Conservation (phyloP, 306 rosid species). For the Castanea sativa region DNA sequence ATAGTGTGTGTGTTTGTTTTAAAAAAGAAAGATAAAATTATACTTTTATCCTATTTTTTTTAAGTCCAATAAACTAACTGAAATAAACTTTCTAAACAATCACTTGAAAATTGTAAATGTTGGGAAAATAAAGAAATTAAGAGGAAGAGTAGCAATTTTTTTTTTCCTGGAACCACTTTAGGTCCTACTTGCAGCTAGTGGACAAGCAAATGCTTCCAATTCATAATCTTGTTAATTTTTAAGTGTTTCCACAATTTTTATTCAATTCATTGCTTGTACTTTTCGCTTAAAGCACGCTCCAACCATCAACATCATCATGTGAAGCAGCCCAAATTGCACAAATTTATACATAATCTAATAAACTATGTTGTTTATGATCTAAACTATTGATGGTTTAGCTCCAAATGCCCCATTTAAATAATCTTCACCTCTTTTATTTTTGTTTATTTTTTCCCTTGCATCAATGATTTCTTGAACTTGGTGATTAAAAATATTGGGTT, state of each 20-base stretch:
- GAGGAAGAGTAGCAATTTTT: too few relatives aligned
- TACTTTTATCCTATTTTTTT: too few relatives aligned
- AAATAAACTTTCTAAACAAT: too few relatives aligned
- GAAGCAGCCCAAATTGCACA: neutral
- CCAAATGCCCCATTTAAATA: too few relatives aligned
- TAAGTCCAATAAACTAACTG: too few relatives aligned
- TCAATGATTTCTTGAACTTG: neutral
- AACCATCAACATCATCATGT: neutral
- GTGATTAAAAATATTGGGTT: conserved; percentile 4
- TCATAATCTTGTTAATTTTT: neutral
- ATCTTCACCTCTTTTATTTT: neutral
- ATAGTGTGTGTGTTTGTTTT: rapidly evolving
- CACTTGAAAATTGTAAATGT: too few relatives aligned
- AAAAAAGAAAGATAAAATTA: too few relatives aligned
- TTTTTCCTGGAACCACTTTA: too few relatives aligned
- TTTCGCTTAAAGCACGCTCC: neutral
- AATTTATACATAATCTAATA: neutral
- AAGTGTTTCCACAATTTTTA: neutral
- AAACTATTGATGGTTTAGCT: too few relatives aligned
- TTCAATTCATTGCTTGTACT: neutral
- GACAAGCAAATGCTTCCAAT: neutral
- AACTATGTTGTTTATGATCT: neutral
- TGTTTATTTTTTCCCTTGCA: neutral
- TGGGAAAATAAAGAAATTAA: too few relatives aligned
- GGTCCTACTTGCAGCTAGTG: neutral